Evolutionary conservation across 2,329 filamentous ascomycete species (phyloP).

Genomic region (Chaetomium sp.): DNA sequence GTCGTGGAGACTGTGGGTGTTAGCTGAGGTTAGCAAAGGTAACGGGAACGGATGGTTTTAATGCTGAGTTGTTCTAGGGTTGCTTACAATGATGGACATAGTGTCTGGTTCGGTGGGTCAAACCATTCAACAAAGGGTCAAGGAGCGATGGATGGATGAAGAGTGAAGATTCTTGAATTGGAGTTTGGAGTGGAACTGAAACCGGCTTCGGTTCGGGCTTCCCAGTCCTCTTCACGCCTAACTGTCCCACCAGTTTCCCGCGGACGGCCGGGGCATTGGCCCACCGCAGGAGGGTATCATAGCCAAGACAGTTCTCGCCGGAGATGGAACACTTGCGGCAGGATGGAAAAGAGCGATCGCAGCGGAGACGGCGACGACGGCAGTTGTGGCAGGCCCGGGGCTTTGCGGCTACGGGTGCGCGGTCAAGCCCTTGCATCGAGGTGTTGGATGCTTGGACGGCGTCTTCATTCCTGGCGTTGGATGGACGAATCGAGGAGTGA

Average conservation of each 20-base stretch:
- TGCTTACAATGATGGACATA: slow-evolving; percentile 56
- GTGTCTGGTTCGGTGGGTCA: slow-evolving; percentile 49
- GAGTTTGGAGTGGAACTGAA: not conserved
- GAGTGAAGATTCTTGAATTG: not conserved
- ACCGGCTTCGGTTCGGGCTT: too few relatives aligned
- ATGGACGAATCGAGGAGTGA: not conserved
- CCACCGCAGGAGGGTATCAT: slow-evolving; percentile 63
- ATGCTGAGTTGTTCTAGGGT: too few relatives aligned
- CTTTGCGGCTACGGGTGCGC: slow-evolving; percentile 10
- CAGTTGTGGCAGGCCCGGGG: slow-evolving; percentile 61
- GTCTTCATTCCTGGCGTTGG: slow-evolving; percentile 14
- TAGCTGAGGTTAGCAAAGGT: not conserved
- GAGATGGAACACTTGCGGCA: slow-evolving; percentile 61
- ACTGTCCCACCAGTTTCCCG: slow-evolving; percentile 46
- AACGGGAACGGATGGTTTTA: too few relatives aligned
- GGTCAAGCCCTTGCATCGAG: slow-evolving; percentile 19
- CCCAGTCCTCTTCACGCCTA: not conserved
- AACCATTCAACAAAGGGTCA: slow-evolving; percentile 59
- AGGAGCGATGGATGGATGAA: slow-evolving; percentile 42
- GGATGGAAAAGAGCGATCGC: slow-evolving; percentile 60
- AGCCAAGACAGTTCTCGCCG: slow-evolving; percentile 62
- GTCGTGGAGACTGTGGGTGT: slow-evolving; percentile 44
- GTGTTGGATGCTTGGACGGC: not conserved
- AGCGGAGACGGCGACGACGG: slow-evolving; percentile 61
- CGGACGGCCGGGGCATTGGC: slow-evolving; percentile 53